These are phyloP conservation scores for Alliaria petiolata DNA, from an alignment of 345 rosid species.

Conservation along the genomic window DNA sequence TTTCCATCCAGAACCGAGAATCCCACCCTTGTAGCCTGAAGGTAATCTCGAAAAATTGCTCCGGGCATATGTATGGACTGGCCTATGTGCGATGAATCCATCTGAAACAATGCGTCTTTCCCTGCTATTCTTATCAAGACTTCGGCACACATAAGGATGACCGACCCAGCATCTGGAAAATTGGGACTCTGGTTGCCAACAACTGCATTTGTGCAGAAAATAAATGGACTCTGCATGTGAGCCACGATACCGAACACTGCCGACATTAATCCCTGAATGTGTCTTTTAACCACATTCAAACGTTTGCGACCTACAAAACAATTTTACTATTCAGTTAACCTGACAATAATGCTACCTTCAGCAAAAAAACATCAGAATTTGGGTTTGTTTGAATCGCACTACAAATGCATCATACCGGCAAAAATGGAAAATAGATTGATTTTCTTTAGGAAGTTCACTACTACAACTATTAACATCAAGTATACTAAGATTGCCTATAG, in stretches of 20 bases:
- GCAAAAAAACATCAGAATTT: not conserved
- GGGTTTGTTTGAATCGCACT: not conserved
- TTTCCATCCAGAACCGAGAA: constrained; percentile 24
- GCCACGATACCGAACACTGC: constrained; percentile 67
- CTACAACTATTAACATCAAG: not conserved
- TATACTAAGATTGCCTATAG: not conserved
- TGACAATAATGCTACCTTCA: not conserved
- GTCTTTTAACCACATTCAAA: constrained; percentile 55
- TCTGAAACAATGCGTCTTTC: constrained; percentile 56
- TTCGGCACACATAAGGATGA: constrained; percentile 85
- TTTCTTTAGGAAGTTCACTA: not conserved
- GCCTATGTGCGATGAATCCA: constrained; percentile 74
- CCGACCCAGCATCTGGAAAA: constrained; percentile 78
- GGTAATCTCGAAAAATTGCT: constrained; percentile 56
- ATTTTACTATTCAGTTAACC: constrained; percentile 27
- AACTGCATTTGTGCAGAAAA: constrained; percentile 40
- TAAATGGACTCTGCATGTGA: constrained; percentile 72
- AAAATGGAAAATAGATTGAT: not conserved
- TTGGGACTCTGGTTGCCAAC: constrained; percentile 21
- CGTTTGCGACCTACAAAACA: constrained; percentile 61
- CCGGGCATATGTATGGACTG: constrained; percentile 70
- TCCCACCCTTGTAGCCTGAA: constrained; percentile 33
- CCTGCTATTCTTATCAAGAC: constrained; percentile 76
- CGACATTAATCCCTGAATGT: constrained; percentile 60
- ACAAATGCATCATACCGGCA: not conserved